Conservation (phyloP, 1,139 yeast genomes). For the Yamadazyma spencermartinsiae region DNA sequence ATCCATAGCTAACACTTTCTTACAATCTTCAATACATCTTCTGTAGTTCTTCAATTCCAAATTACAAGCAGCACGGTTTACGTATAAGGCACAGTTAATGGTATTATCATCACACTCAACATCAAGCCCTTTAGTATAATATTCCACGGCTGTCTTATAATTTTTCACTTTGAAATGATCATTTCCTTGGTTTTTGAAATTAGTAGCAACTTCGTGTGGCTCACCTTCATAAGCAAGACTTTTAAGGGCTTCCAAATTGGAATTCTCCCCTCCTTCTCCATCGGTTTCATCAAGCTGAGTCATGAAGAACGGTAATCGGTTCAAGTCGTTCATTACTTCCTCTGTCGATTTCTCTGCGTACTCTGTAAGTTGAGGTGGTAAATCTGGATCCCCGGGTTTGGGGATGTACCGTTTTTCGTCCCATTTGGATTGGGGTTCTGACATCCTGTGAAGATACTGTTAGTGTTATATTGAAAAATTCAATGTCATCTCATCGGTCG, state of each 20-base stretch:
- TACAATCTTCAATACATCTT: slow-evolving; percentile 84
- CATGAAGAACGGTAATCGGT: slow-evolving; percentile 92
- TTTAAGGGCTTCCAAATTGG: slow-evolving; percentile 79
- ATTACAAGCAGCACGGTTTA: slow-evolving; percentile 92
- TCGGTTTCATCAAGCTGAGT: slow-evolving; percentile 76
- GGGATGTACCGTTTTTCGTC: slow-evolving; percentile 61
- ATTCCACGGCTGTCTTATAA: slow-evolving; percentile 73
- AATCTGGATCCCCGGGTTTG: slow-evolving; percentile 72
- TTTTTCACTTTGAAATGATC: slow-evolving; percentile 73
- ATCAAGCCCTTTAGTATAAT: slow-evolving; percentile 78
- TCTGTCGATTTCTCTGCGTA: slow-evolving; percentile 67
- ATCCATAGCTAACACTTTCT: slow-evolving; percentile 64
- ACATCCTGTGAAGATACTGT: too few relatives aligned
- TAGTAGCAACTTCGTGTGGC: slow-evolving; percentile 86
- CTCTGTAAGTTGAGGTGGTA: slow-evolving; percentile 82
- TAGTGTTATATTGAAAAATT: too few relatives aligned
- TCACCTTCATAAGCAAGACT: slow-evolving; percentile 96
- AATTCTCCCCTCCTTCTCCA: slow-evolving; percentile 76
- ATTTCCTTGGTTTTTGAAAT: slow-evolving; percentile 92
- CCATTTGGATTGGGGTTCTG: slow-evolving; percentile 44
- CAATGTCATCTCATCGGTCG: too few relatives aligned
- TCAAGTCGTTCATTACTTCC: slow-evolving; percentile 76
- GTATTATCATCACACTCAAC: slow-evolving; percentile 56
- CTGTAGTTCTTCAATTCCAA: slow-evolving; percentile 82
- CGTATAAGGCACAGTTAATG: slow-evolving; percentile 62